These are phyloP conservation scores for Apostasia ramifera DNA, from an alignment of 106 monocot genomes.

Conservation along the genomic window DNA sequence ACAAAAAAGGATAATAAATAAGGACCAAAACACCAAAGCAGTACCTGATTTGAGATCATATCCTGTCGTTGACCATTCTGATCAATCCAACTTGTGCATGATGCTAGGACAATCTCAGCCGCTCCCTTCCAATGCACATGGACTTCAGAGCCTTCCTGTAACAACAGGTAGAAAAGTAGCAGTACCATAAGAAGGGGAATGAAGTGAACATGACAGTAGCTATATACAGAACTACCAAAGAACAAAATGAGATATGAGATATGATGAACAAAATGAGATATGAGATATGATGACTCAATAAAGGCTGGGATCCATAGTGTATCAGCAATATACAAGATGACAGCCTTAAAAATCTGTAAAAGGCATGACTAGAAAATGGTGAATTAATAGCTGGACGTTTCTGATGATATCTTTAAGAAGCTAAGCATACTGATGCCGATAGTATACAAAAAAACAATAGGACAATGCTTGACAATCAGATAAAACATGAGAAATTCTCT, in stretches of 20 bases:
- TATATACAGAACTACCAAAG: too few species aligned
- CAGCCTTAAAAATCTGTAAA: too few species aligned
- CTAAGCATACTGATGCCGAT: too few species aligned
- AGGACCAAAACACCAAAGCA: background rate
- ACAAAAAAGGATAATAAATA: background rate
- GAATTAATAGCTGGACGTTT: too few species aligned
- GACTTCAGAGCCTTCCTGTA: constrained; percentile 57
- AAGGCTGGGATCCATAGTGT: too few species aligned
- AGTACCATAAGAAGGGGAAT: background rate
- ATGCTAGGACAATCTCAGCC: constrained; percentile 81
- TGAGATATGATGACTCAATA: background rate
- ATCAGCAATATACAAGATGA: too few species aligned
- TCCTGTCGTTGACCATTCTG: constrained; percentile 39
- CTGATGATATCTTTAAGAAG: too few species aligned
- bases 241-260: background rate
- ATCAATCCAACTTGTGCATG: constrained; percentile 74
- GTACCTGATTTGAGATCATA: constrained; percentile 54
- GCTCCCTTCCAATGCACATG: constrained; percentile 98
- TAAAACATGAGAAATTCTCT: too few species aligned
- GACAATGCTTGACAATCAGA: too few species aligned
- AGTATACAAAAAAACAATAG: too few species aligned
- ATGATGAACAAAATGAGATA: background rate
- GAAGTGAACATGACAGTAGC: too few species aligned
- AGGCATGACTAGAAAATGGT: too few species aligned
- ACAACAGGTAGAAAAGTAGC: constrained; percentile 1